Evolutionary conservation across 2,329 filamentous ascomycete genomes (phyloP), one percentile per base, ranked within the genome.

Genomic region (Stemphylium vesicarium): DNA sequence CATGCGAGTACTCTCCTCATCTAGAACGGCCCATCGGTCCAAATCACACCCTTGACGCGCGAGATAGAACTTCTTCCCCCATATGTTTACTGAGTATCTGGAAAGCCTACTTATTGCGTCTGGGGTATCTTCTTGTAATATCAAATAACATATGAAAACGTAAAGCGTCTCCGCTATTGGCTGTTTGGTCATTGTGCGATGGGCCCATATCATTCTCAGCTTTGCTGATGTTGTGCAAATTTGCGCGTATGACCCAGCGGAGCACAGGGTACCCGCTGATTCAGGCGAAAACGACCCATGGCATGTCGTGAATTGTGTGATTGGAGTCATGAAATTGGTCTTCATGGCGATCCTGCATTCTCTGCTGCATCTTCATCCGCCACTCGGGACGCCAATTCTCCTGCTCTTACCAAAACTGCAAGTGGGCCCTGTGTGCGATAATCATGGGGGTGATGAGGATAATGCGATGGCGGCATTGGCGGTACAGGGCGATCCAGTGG

Each of bases 321-420:
- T 26, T 29, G 40, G 40, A 18, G 13, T 43, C 29, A 20, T 37
- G 32, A n/a, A 49, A 31, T 9, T 36, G 29, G 40, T 33, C 43
- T 46, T 71, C 59, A 70, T 20, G 64, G 63, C n/a, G 59, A 65
- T 22, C 47, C 58, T 11, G 66, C 64, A 12, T 55, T 64, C 12
- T 65, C 63, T 53, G 65, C 63, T 26, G 59, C 45, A 41, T 70
- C 64, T 4, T 70, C 66, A 29, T 77, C 71, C 38, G 63, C 72
- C 26, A 68, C 70, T 52, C 72, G 65, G 4, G 74, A 71, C 35
- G 58, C 65, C 22, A 78, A 31, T 49, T 77, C 75, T 9, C 74
- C 69, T 38, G 75, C 75, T 59, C 72, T 65, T 31, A 77, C 57
- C 11, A 78, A 53, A 3, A 72, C 75, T 4, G 73, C 75, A 36